Evolutionary conservation across 2,329 filamentous ascomycete species (phyloP), one percentile per base, ranked within the genome.

Genomic region (Apiospora arundinis): DNA sequence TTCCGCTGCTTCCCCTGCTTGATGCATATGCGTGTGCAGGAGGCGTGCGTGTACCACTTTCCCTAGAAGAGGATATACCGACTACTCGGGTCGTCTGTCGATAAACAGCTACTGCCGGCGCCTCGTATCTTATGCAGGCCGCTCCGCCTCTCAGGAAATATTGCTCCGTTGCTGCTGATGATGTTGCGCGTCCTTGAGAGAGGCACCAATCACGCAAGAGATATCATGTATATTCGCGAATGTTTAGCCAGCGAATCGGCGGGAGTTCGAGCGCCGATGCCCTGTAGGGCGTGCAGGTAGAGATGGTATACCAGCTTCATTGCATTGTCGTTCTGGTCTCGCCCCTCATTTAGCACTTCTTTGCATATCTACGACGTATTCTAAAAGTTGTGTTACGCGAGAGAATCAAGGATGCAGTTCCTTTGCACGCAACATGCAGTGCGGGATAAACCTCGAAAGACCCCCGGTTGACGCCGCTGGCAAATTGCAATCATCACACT

Each of bases 21-120:
- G 56, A 40, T 63, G 56, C 56, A 63, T 63, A 63, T 63, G 56
- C 56, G 56, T 63, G 56, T 32, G 56, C 32, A 40, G 52, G 21
- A 21, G 25, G 52, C 28, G 28, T 60, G 52, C 28, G 48, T 37
- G 28, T 60, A 28, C 52, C 37, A 63, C 56, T 37, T 14, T 23
- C 32, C 56, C 52, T 21, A 37, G 28, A 63, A 21, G 9, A 63
- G 28, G 56, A 40, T 63, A 63, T 63, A 63, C 56, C 56, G 21
- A 40, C 56, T 40, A 32, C 56, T 63, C 56, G 56, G 56, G 56
- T 63, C 56, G 56, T 63, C 32, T 37, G 56, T 63, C 18, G 28
- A 60, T 37, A 60, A 60, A 60, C 52, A 60, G 56, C 32, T 60
- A 14, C 52, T 32, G 32, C 32, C 28, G 56, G 32, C 32, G 56